Base-by-base conservation (phyloP, 2,329 filamentous ascomycete species). In the Berkeleyomyces basicola region DNA sequence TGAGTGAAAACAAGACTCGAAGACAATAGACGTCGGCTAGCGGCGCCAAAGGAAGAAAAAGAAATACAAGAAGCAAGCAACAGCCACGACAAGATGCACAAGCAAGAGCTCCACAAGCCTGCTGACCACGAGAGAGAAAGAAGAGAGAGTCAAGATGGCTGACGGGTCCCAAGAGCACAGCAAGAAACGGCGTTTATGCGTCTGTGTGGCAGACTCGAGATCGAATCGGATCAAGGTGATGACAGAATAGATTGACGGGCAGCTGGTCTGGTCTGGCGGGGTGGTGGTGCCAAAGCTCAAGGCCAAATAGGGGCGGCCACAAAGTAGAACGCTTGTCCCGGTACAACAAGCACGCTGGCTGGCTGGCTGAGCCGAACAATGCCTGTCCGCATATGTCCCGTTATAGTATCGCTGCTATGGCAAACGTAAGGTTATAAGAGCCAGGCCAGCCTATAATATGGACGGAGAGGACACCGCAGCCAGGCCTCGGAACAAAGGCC, bases 401-500 rank as follows among this genome's bases (percentile, higher is more conserved):
- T 55, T 55, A 14, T 55, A 55, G 51, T 55, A 39, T 11, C 9
- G 14, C 33, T 39, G 51, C 1, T 37, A 39, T 55, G 51, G 16
- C 51, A 55, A 55, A 33, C 37, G 37, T 55, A 39, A 10, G 4
- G n/a, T 5, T 55, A 39, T 39, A 39, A 43, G 44, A 63, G 33
- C 40, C 47, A 58, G 36, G 63, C 37, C 61, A 33, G 61, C 51
- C 31, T 58, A 59, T 60, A 63, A 61, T 46, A 47, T 39, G 43
- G 46, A 6, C 36, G 57, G 58, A 16, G 23, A 23, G 23, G 23
- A 23, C 23, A 23, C 23, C 23, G 23, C 64, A 59, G 58, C 36
- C 14, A 46, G 65, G 62, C 61, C 23, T 23, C 63, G 66, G 65
- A 62, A 43, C 55, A 65, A 65, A 58, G 36, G 42, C 61, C 7